Evolutionary conservation across 345 rosid species (phyloP), one percentile per base, ranked within the genome.

Genomic region (Aquilaria yunnanensis): DNA sequence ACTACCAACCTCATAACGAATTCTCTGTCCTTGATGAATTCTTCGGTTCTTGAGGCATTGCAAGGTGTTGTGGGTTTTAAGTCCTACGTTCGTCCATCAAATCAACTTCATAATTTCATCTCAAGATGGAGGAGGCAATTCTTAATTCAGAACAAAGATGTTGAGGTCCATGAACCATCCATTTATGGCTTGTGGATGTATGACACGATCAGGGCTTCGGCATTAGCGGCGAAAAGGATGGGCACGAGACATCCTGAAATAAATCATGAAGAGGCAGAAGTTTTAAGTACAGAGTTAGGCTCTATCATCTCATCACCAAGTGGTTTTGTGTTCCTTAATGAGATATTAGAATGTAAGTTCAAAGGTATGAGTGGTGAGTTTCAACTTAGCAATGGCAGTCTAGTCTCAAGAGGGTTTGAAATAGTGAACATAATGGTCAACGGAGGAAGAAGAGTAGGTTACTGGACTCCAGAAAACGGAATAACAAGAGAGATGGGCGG

Each of bases 51-150:
- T 13, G 61, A 62, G 37, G 62, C 77, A 31, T 71, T 80, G 73
- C 72, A 80, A 70, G 81, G 84, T 10, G 75, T 80, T 32, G 33
- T 80, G 45, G 84, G 77, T 47, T 69, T 77, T 56, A 77, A 34
- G 57, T 16, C 73, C 13, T 74, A 72, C 32, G 34, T 80, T 58
- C 79, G 77, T 23, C 9, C 32, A 12, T 70, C 80, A 2, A 66
- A 64, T 41, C 68, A 73, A 71, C 76, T 81, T 33, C 68, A 67
- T 0, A 61, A 64, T 5, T 81, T 81, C 59, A 66, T 71, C 6
- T 32, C 11, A 10, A 57, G 69, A 46, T 78, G 77, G 77, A 73
- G 53, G 73, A 65, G 45, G 12, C 61, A 52, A 49, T 2, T 60
- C 0, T 10, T 2, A 12, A 2, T 1, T 32, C 64, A 67, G 13